Evolutionary conservation across 768 basidiomycete genomes (phyloP), one percentile per base, ranked within the genome.

Genomic region (Leccinellum rugosiceps): DNA sequence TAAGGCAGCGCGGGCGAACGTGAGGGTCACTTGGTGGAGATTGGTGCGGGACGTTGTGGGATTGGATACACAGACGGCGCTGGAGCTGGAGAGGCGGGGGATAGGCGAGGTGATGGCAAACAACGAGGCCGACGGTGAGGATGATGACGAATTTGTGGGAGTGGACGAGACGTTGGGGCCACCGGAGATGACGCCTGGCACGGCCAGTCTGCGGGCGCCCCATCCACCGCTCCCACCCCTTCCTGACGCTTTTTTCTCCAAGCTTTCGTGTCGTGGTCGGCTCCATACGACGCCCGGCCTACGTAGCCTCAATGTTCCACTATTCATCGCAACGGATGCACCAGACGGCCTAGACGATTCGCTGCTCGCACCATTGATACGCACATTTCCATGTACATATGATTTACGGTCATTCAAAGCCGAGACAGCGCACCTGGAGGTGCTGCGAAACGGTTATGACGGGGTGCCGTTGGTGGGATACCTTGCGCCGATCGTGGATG

Each of bases 261-360:
- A 35, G 7, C 47, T 68, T 21, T 34, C 54, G 30, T 88, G 87
- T 60, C 77, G 72, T 28, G 64, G 71, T 5, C 63, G 62, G 13
- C 70, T 74, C 7, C 78, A 84, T 66, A 69, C 69, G 0, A 55
- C 58, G 2, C 56, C 64, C 2, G 56, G 64, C 13, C 75, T 80
- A 5, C 56, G 58, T 17, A 63, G 61, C 1, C 74, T 88, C 52
- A 87, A 87, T 63, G 76, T 74, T 6, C 85, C 86, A 0, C 64
- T 90, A 38, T 90, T 80, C 71, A 76, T 90, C 55, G 81, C 89
- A 10, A 88, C 88, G 15, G 87, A 89, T 65, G 77, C 77, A 13
- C 58, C 65, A 6, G 64, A 72, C 11, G 79, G 82, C 0, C 58
- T 61, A 2, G 58, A 63, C 0, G 72, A 85, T 62, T 74, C 79